Conservation (phyloP, 1,284 basidiomycete genomes). For the Abortiporus biennis region DNA sequence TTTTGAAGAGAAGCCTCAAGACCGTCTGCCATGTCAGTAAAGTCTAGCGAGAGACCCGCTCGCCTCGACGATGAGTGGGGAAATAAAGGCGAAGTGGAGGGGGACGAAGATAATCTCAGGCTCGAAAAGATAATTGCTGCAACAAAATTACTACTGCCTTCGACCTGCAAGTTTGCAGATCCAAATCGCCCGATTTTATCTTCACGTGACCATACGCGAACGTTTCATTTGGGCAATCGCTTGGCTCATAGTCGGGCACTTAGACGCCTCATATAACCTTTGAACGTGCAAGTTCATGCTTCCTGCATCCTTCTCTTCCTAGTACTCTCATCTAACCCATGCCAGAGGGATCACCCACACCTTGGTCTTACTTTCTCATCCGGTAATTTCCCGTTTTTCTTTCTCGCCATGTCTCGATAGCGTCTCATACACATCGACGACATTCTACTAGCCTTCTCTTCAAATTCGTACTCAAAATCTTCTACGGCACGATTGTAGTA, state of each 20-base stretch:
- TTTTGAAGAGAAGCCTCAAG: conserved; percentile 68
- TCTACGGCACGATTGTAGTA: conserved; percentile 84
- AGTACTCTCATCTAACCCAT: too few relatives aligned
- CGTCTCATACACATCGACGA: neutral
- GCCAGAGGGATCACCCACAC: too few relatives aligned
- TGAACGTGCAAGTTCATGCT: too few relatives aligned
- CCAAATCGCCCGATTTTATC: neutral
- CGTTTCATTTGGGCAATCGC: too few relatives aligned
- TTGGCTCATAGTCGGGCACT: neutral
- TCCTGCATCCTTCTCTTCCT: too few relatives aligned
- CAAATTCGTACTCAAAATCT: conserved; percentile 78
- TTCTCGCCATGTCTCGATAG: conserved; percentile 48
- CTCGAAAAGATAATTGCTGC: neutral
- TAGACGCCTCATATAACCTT: neutral
- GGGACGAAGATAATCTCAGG: neutral
- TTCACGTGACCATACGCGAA: neutral
- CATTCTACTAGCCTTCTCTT: conserved; percentile 50
- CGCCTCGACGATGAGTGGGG: neutral
- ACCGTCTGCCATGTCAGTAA: conserved; percentile 21
- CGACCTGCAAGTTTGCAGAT: neutral
- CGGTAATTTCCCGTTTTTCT: conserved; percentile 55
- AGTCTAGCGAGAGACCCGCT: too few relatives aligned
- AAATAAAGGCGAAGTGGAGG: neutral
- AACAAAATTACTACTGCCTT: neutral
- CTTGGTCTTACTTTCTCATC: neutral